A percentile compares a stretch with the other conserved stretches of the same genome.
These are phyloP conservation scores for Aspergillus homomorphus DNA, from an alignment of 495 filamentous ascomycete genomes.

Conservation along the genomic window DNA sequence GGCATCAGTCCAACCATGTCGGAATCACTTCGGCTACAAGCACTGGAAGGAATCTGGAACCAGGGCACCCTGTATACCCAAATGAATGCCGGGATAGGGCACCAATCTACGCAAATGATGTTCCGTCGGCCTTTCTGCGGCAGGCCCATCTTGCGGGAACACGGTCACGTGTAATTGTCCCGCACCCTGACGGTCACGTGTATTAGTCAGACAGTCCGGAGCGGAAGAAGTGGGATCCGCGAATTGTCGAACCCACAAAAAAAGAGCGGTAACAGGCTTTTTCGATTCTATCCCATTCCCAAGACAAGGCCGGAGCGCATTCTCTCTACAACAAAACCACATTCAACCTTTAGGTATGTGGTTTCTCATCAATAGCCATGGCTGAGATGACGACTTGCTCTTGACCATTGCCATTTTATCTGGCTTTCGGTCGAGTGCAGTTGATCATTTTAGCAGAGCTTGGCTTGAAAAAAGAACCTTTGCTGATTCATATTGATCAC, in stretches of 20 bases:
- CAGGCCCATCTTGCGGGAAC: background rate
- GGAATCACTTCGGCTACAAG: background rate
- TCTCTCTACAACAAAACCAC: constrained; percentile 21
- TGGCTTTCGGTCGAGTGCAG: background rate
- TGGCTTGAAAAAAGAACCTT: constrained; percentile 1
- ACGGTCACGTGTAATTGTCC: background rate
- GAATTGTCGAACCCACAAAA: constrained; percentile 30
- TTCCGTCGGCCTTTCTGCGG: background rate
- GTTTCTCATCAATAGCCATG: background rate
- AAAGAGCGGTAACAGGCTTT: constrained; percentile 15
- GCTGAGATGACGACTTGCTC: background rate
- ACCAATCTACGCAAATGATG: background rate
- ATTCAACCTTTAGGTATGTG: constrained; percentile 20
- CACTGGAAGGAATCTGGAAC: background rate
- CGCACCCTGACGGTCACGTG: background rate
- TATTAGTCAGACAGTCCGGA: constrained; percentile 12
- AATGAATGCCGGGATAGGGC: background rate
- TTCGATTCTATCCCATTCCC: constrained; percentile 18
- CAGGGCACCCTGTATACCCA: background rate
- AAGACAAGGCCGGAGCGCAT: constrained; percentile 40
- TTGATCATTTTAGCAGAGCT: constrained; percentile 1
- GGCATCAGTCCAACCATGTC: background rate
- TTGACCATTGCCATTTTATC: background rate
- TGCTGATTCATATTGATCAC: constrained; percentile 7
- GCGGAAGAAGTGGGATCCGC: constrained; percentile 16